A percentile compares a stretch with the other conserved stretches of the same genome.
Conservation (phyloP, 805 yeast species). For the Clavispora carvajalis region DNA sequence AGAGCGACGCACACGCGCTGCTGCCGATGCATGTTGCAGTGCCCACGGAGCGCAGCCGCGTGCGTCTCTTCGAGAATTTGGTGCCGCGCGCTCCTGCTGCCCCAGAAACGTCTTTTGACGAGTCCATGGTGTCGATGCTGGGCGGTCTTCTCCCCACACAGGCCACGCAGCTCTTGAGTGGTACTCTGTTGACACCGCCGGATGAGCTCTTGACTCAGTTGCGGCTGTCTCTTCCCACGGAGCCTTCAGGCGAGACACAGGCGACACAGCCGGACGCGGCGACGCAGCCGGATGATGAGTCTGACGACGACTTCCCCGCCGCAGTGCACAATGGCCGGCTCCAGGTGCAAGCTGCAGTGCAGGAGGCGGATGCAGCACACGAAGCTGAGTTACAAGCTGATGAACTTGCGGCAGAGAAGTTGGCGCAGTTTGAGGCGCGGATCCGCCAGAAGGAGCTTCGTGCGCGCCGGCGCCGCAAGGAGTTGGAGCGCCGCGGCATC, state of each 20-base stretch:
- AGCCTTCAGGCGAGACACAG: no score
- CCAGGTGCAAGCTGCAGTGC: constrained; percentile 14
- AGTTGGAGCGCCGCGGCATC: constrained; percentile 54
- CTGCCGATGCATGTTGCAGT: neutral
- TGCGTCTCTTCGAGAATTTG: constrained; percentile 24
- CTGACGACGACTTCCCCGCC: constrained; percentile 22
- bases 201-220: no score
- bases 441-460: constrained; percentile 31
- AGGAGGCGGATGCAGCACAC: constrained; percentile 15
- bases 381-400: constrained; percentile 21
- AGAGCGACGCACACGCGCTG: constrained; percentile 6
- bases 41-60: constrained; percentile 4
- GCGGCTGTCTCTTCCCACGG: no score
- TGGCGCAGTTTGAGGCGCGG: constrained; percentile 35
- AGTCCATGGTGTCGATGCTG: constrained; percentile 15
- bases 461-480: constrained; percentile 35
- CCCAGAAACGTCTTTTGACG: neutral
- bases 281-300: constrained; percentile 2
- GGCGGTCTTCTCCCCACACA: constrained; percentile 16
- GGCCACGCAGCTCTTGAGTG: constrained; percentile 2
- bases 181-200: no score
- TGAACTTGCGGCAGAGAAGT: constrained; percentile 17
- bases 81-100: constrained; percentile 15
- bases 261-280: constrained; percentile 1
- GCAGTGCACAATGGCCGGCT: constrained; percentile 21